Percentiles rank a stretch among this genome's conserved stretches.
These are phyloP conservation scores for Pythium brachiatum DNA, from an alignment of 352 stramenopile genomes.

Conservation along the genomic window DNA sequence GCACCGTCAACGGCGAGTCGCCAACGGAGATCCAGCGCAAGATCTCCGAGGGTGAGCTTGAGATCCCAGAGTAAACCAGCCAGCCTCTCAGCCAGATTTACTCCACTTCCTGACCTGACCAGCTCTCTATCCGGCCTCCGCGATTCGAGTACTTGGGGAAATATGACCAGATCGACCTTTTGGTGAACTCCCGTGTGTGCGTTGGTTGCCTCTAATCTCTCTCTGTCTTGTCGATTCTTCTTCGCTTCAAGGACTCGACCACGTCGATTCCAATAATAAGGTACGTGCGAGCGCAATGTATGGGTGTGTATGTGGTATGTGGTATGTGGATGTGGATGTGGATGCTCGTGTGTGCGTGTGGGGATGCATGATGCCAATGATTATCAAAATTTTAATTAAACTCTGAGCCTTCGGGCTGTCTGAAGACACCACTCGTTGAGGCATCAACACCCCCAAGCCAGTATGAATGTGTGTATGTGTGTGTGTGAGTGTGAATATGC, in stretches of 20 bases:
- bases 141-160: conserved; percentile 5
- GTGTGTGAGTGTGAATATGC: background rate
- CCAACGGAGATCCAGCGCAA: conserved; percentile 95
- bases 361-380: conserved; percentile 20
- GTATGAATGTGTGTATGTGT: conserved; percentile 11
- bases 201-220: background rate
- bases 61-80: conserved; percentile 95
- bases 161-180: conserved; percentile 26
- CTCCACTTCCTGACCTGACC: background rate
- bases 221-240: background rate
- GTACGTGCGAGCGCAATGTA: conserved; percentile 1
- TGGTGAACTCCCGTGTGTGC: background rate
- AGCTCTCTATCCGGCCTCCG: background rate
- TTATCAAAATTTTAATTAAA: conserved; percentile 30
- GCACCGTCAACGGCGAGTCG: conserved; percentile 98
- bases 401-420: conserved; percentile 17
- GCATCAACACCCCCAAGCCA: background rate
- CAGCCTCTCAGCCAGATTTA: conserved; percentile 22
- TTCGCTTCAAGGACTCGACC: background rate
- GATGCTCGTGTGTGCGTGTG: conserved; percentile 3
- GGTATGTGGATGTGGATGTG: conserved; percentile 5
- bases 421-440: conserved; percentile 20
- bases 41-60: conserved; percentile 96
- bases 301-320: conserved; percentile 13
- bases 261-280: background rate